Conservation (phyloP, 768 basidiomycete species). For the Collybia sordida region DNA sequence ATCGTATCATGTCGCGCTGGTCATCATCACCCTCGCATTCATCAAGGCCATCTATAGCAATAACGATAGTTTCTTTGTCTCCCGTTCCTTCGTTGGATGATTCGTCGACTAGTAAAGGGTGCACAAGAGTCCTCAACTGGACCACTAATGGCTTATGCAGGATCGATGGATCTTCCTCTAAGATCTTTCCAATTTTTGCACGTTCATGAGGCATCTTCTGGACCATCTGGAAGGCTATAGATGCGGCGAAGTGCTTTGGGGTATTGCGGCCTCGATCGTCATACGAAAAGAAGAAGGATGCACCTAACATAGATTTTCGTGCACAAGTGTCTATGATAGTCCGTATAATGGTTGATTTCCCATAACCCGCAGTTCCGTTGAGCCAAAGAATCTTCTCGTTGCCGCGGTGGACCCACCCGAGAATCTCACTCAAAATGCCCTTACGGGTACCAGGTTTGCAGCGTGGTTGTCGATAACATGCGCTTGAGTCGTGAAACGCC, state of each 20-base stretch:
- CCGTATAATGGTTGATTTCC: conserved; percentile 22
- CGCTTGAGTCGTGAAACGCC: conserved; percentile 1
- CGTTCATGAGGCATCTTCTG: conserved; percentile 3
- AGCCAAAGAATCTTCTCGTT: background rate
- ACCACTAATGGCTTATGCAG: background rate
- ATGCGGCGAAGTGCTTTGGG: conserved; percentile 22
- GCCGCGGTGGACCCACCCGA: background rate
- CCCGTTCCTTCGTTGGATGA: no score
- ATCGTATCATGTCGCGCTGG: background rate
- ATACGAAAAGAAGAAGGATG: conserved; percentile 34
- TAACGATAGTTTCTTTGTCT: background rate
- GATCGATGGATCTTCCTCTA: background rate
- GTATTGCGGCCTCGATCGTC: conserved; percentile 22
- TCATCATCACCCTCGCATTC: background rate
- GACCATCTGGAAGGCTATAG: conserved; percentile 26
- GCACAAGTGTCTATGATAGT: conserved; percentile 19
- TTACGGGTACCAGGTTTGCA: conserved; percentile 4
- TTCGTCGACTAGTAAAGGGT: background rate
- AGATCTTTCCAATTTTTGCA: background rate
- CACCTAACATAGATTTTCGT: conserved; percentile 17
- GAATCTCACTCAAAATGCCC: background rate
- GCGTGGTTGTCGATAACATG: background rate
- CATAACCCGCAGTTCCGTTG: conserved; percentile 17
- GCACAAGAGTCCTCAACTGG: conserved; percentile 1
- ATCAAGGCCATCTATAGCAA: conserved; percentile 1